These are phyloP conservation scores for Candida taoyuanica DNA, from an alignment of 805 yeast genomes.

Conservation along the genomic window DNA sequence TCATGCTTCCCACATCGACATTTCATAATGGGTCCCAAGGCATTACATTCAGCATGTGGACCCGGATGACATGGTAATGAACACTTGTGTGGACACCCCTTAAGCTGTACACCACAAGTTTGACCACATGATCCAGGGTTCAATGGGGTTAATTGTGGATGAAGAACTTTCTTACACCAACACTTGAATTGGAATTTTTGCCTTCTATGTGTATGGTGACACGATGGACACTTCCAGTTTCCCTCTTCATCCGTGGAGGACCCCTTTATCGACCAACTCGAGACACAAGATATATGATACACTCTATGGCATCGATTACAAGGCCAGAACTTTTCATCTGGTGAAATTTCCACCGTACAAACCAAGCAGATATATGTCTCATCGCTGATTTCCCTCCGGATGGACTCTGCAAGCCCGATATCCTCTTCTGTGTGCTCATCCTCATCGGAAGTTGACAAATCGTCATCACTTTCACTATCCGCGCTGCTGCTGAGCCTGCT, in stretches of 20 bases:
- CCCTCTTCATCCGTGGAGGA: constrained; percentile 55
- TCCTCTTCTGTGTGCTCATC: constrained; percentile 19
- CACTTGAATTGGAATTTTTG: constrained; percentile 62
- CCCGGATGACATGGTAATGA: constrained; percentile 83
- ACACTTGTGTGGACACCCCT: constrained; percentile 69
- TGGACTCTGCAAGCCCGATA: constrained; percentile 30
- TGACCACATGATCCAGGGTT: constrained; percentile 89
- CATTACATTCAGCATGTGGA: constrained; percentile 76
- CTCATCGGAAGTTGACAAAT: constrained; percentile 12
- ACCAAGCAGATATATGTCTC: constrained; percentile 82
- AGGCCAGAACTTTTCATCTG: constrained; percentile 67
- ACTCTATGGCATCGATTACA: constrained; percentile 76
- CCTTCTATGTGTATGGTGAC: constrained; percentile 47
- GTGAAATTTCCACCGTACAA: constrained; percentile 78
- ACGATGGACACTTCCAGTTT: constrained; percentile 84
- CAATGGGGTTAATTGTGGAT: constrained; percentile 56
- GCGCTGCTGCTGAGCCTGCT: background rate
- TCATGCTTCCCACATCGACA: constrained; percentile 72
- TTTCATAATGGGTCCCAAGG: constrained; percentile 63
- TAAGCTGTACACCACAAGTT: constrained; percentile 56
- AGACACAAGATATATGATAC: constrained; percentile 79
- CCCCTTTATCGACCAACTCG: constrained; percentile 81
- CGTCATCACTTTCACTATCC: constrained; percentile 3
- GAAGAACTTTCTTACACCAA: constrained; percentile 81
- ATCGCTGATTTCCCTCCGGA: constrained; percentile 52